Percentiles rank a stretch among this genome's conserved stretches.
Evolutionary conservation across 2,329 filamentous ascomycete species (phyloP).

Genomic region (Sclerotinia sclerotiorum): DNA sequence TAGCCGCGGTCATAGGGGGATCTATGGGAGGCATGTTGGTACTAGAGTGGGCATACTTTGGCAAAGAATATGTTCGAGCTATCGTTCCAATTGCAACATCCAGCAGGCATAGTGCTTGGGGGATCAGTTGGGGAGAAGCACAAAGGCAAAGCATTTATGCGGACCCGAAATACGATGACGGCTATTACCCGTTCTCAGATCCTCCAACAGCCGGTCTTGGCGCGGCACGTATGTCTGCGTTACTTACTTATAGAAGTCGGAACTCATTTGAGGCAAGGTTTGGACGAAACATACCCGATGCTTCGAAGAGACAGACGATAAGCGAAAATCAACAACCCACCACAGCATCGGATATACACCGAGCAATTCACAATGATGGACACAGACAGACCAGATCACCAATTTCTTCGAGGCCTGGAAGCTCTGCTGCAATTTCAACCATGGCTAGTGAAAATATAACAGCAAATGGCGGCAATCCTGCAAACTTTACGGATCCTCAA

Average conservation of each 20-base stretch:
- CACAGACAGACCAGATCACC: conserved; percentile 61
- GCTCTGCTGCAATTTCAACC: conserved; percentile 32
- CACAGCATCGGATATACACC: conserved; percentile 64
- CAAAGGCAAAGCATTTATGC: conserved; percentile 94
- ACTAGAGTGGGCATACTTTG: conserved; percentile 90
- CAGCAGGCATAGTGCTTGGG: conserved; percentile 82
- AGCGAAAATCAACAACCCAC: conserved; percentile 61
- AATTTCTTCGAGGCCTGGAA: conserved; percentile 47
- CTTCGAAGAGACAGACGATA: conserved; percentile 79
- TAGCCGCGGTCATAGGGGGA: conserved; percentile 77
- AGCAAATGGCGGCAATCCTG: conserved; percentile 34
- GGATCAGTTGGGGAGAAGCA: conserved; percentile 87
- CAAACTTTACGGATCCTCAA: conserved; percentile 61
- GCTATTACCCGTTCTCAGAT: conserved; percentile 86
- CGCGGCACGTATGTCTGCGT: conserved; percentile 92
- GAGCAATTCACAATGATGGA: conserved; percentile 80
- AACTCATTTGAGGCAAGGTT: conserved; percentile 97
- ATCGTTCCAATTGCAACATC: conserved; percentile 85
- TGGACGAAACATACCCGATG: conserved; percentile 86
- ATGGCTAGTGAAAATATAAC: conserved; percentile 26
- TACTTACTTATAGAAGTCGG: conserved; percentile 92
- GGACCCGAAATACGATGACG: conserved; percentile 97
- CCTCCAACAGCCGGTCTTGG: conserved; percentile 84
- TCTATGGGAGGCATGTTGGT: conserved; percentile 89
- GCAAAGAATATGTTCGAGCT: conserved; percentile 76